Conservation (phyloP, 176 grass and related monocot genomes). For the Bolboschoenus planiculmis region DNA sequence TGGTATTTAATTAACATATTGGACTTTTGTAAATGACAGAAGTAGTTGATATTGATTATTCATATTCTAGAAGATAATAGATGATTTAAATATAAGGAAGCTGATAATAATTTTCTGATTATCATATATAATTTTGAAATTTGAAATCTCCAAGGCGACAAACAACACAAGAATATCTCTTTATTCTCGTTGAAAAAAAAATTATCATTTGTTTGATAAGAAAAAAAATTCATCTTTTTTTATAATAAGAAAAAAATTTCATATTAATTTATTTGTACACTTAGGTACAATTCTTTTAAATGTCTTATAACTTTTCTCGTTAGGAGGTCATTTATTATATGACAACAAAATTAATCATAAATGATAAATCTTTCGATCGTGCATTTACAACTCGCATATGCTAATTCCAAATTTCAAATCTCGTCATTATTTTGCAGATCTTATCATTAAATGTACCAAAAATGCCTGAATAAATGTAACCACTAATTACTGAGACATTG, state of each 20-base stretch:
- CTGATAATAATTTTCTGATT: no score
- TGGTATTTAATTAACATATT: background rate
- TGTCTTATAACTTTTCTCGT: no score
- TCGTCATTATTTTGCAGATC: background rate
- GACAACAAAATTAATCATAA: background rate
- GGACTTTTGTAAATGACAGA: background rate
- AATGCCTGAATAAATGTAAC: background rate
- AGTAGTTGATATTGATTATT: background rate
- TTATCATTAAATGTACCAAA: background rate
- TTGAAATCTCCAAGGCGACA: no score
- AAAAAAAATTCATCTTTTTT: no score
- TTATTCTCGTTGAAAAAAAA: no score
- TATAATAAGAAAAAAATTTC: no score
- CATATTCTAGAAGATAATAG: background rate
- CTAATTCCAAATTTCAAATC: background rate
- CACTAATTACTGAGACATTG: background rate
- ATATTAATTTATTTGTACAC: no score
- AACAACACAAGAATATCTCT: no score
- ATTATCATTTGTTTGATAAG: no score
- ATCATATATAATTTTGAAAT: no score
- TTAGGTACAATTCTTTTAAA: no score
- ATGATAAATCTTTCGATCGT: background rate
- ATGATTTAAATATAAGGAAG: background rate
- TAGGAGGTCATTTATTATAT: background rate
- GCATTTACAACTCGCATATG: background rate